Conservation (phyloP, 1,284 basidiomycete genomes). For the Cryptococcus sp. region DNA sequence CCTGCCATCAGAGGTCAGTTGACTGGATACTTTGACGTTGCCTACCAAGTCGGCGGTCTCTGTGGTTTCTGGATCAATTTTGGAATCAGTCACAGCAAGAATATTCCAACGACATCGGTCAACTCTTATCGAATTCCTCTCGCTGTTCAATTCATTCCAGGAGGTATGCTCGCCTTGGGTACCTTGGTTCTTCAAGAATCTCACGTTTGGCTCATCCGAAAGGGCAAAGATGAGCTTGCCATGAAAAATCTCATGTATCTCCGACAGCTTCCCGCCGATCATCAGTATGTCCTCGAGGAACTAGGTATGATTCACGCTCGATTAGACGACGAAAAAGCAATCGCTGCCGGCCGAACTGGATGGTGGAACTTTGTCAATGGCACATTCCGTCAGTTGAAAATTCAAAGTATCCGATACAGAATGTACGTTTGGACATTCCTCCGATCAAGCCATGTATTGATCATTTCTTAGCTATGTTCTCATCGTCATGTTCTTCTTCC, state of each 20-base stretch:
- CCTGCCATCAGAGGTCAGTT: constrained; percentile 37
- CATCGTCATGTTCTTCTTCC: constrained; percentile 20
- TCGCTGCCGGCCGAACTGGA: constrained; percentile 13
- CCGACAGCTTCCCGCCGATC: constrained; percentile 46
- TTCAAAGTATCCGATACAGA: constrained; percentile 27
- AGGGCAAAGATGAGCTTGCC: constrained; percentile 47
- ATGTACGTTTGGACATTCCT: constrained; percentile 11
- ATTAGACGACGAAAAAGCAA: constrained; percentile 28
- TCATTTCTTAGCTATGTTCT: too few relatives aligned
- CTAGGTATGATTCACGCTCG: constrained; percentile 20
- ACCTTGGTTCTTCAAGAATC: constrained; percentile 52
- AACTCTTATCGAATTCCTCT: constrained; percentile 52
- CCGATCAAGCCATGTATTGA: too few relatives aligned
- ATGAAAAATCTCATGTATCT: constrained; percentile 49
- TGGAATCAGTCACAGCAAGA: constrained; percentile 44
- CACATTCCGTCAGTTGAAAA: constrained; percentile 19
- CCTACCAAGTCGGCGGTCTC: constrained; percentile 33
- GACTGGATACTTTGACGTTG: constrained; percentile 41
- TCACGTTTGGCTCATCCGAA: constrained; percentile 53
- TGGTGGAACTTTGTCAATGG: constrained; percentile 21
- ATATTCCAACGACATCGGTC: constrained; percentile 38
- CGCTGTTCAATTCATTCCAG: constrained; percentile 55
- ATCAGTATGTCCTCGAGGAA: constrained; percentile 46
- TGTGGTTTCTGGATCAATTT: constrained; percentile 53
- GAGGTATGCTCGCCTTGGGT: constrained; percentile 50